Evolutionary conservation across 768 basidiomycete species (phyloP).

Genomic region (Collybia sp.): DNA sequence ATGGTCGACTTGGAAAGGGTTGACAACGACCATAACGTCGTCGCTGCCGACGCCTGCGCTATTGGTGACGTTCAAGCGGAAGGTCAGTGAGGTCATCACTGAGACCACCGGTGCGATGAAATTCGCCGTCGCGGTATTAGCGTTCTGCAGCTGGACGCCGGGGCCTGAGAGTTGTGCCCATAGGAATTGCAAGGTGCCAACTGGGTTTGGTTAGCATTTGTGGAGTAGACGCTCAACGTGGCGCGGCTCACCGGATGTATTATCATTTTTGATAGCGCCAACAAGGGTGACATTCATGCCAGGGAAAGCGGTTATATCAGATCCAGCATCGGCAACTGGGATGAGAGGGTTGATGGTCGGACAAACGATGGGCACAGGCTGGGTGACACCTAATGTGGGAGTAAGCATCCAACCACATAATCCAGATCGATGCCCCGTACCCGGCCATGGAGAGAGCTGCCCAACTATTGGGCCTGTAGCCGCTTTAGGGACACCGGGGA

Average conservation of each 20-base stretch:
- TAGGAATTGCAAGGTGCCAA: conserved; percentile 2
- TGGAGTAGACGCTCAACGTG: not conserved
- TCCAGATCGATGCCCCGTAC: not conserved
- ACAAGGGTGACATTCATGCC: conserved; percentile 5
- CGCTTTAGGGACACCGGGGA: conserved; percentile 4
- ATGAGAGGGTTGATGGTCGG: conserved; percentile 5
- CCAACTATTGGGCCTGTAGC: conserved; percentile 12
- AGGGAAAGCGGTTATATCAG: conserved; percentile 6
- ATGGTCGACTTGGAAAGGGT: conserved; percentile 8
- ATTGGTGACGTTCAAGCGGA: conserved; percentile 3
- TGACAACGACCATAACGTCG: conserved; percentile 5
- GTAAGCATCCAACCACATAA: too few species aligned
- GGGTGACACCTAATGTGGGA: not conserved
- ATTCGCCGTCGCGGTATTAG: conserved; percentile 3
- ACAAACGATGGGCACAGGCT: conserved; percentile 1
- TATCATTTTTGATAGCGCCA: conserved; percentile 5
- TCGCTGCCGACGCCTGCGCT: conserved; percentile 4
- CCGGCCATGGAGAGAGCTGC: conserved; percentile 15
- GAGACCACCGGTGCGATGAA: conserved; percentile 8
- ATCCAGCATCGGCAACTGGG: conserved; percentile 6
- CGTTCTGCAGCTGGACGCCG: not conserved
- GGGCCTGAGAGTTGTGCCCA: conserved; percentile 9
- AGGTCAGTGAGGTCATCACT: conserved; percentile 2
- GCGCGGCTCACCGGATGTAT: not conserved
- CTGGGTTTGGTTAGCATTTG: not conserved